These are phyloP conservation scores for Iris pallida DNA, from an alignment of 116 monocot genomes.

Conservation along the genomic window DNA sequence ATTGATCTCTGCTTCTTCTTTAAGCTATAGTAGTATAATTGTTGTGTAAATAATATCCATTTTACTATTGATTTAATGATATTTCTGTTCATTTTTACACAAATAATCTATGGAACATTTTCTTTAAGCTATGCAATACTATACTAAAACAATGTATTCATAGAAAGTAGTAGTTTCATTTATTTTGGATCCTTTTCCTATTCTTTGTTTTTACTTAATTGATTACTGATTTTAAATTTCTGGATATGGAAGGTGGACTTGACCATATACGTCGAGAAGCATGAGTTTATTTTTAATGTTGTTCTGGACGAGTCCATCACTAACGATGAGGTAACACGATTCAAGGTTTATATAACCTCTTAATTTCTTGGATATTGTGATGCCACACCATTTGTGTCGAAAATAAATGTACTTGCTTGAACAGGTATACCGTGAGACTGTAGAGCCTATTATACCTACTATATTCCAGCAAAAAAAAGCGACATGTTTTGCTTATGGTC, in stretches of 20 bases:
- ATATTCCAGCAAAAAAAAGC: conserved; percentile 88
- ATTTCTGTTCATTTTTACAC: no score
- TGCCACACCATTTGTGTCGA: not conserved
- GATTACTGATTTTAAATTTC: not conserved
- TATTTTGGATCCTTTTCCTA: not conserved
- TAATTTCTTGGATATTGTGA: not conserved
- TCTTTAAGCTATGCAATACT: no score
- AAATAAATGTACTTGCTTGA: not conserved
- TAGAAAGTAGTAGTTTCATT: no score
- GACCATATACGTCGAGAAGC: conserved; percentile 96
- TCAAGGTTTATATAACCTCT: not conserved
- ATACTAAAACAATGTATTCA: no score
- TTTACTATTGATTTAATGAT: no score
- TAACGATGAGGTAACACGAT: conserved; percentile 76
- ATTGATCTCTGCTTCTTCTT: no score
- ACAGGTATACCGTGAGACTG: conserved; percentile 87
- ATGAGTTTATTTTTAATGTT: conserved; percentile 95
- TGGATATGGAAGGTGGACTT: conserved; percentile 63
- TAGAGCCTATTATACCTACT: conserved; percentile 89
- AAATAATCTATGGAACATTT: no score
- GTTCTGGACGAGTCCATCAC: conserved; percentile 76
- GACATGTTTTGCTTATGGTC: conserved; percentile 96
- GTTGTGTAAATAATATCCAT: no score
- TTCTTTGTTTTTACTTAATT: not conserved
- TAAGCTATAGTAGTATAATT: no score